phyloP scores from a whole-genome alignment of 2,329 filamentous ascomycete species.

The Tolypocladium paradoxum region DNA sequence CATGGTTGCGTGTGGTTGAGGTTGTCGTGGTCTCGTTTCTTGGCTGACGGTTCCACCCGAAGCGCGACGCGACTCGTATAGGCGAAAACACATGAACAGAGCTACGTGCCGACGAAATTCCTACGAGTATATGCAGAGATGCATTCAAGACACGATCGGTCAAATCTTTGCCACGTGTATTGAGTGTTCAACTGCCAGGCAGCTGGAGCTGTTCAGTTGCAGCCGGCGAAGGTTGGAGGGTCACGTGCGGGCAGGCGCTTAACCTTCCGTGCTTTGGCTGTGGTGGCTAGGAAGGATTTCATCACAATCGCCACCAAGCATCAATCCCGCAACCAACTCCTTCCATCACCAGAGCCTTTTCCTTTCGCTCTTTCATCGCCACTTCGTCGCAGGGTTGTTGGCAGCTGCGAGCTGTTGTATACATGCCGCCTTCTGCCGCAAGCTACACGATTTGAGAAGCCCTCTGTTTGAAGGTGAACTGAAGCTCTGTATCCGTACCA shows the following conservation, averaged over 20 bases:
- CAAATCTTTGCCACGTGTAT: background rate
- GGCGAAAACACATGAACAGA: background rate
- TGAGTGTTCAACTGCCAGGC: background rate
- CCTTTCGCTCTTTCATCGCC: background rate
- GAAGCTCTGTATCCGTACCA: background rate
- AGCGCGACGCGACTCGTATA: background rate
- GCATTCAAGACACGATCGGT: background rate
- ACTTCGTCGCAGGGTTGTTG: background rate
- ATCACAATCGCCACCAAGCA: too few species aligned
- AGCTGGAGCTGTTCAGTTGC: background rate
- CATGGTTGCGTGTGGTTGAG: background rate
- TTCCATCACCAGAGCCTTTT: background rate
- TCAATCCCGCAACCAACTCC: too few species aligned
- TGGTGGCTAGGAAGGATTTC: too few species aligned
- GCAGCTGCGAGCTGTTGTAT: background rate
- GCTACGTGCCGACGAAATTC: too few species aligned
- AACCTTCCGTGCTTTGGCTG: background rate
- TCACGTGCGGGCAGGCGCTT: background rate
- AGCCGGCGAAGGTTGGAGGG: too few species aligned
- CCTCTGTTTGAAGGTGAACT: background rate
- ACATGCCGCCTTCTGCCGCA: background rate
- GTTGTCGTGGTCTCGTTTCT: background rate
- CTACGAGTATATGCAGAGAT: too few species aligned
- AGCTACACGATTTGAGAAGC: background rate
- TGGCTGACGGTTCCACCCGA: background rate